Conservation (phyloP, 2,329 filamentous ascomycete genomes). For the Epichloe elymi region DNA sequence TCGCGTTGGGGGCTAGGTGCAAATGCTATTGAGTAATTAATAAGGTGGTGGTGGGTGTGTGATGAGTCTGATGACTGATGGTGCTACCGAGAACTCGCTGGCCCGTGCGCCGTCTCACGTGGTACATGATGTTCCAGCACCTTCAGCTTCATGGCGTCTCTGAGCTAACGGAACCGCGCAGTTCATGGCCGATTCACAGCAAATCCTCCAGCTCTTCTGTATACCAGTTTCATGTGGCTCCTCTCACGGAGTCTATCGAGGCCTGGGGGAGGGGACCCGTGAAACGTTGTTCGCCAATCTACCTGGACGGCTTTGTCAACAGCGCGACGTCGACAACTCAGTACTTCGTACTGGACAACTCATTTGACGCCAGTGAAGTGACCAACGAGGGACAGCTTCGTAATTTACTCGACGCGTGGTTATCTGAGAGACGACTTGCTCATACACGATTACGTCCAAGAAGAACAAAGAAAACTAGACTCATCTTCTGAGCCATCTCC, state of each 20-base stretch:
- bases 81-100: conserved; percentile 2
- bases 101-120: conserved; percentile 15
- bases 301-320: background rate
- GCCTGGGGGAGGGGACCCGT: conserved; percentile 14
- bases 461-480: background rate
- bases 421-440: background rate
- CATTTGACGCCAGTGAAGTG: background rate
- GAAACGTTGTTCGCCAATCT: conserved; percentile 1
- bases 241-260: conserved; percentile 7
- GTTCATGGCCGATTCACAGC: background rate
- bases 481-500: background rate
- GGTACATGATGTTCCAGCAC: conserved; percentile 7
- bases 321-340: background rate
- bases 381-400: background rate
- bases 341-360: background rate
- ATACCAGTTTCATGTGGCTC: conserved; percentile 9
- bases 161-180: background rate
- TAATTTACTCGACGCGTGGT: background rate
- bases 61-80: too few species aligned
- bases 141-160: conserved; percentile 5
- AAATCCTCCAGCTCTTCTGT: background rate
- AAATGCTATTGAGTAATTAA: too few species aligned
- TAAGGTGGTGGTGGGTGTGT: too few species aligned
- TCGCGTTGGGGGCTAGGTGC: background rate
- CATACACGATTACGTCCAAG: background rate